Percentiles rank a stretch among this genome's conserved stretches.
phyloP scores from a whole-genome alignment of 2,329 filamentous ascomycete species.

The Allantophomopsis lycopodina region DNA sequence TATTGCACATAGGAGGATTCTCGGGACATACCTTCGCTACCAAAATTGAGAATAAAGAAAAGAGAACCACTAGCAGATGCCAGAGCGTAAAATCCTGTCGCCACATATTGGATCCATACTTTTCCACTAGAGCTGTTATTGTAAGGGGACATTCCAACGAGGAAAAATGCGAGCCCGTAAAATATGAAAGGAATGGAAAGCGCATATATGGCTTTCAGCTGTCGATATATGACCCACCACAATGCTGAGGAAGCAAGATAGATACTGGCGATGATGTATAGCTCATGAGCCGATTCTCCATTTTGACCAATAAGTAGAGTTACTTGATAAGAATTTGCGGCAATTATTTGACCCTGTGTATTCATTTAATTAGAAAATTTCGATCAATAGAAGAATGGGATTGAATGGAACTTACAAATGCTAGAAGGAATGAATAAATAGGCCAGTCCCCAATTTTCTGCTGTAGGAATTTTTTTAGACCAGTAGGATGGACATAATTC shows the following conservation, averaged over 20 bases:
- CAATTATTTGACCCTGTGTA: slow-evolving; percentile 41
- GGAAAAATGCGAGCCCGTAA: slow-evolving; percentile 46
- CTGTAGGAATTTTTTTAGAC: slow-evolving; percentile 37
- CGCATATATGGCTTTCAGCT: slow-evolving; percentile 37
- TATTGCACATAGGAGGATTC: no score
- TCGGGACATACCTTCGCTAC: slow-evolving; percentile 36
- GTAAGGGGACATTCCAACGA: slow-evolving; percentile 45
- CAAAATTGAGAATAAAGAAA: slow-evolving; percentile 53
- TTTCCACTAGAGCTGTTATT: slow-evolving; percentile 20
- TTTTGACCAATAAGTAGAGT: slow-evolving; percentile 49
- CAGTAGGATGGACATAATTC: slow-evolving; percentile 39
- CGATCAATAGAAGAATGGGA: slow-evolving; percentile 35
- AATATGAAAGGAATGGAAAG: slow-evolving; percentile 47
- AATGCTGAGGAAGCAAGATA: slow-evolving; percentile 41
- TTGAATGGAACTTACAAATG: slow-evolving; percentile 46
- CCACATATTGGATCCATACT: slow-evolving; percentile 43
- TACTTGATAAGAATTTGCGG: slow-evolving; percentile 54
- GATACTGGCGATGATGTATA: slow-evolving; percentile 44
- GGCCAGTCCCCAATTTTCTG: slow-evolving; percentile 46
- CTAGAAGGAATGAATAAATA: slow-evolving; percentile 43
- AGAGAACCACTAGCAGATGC: slow-evolving; percentile 48
- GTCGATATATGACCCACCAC: slow-evolving; percentile 50
- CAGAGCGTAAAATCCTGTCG: slow-evolving; percentile 43
- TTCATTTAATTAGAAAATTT: neutral
- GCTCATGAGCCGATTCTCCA: slow-evolving; percentile 39